Evolutionary conservation across 208 protist species (phyloP).

Genomic region (Wallacemonas sp.): DNA sequence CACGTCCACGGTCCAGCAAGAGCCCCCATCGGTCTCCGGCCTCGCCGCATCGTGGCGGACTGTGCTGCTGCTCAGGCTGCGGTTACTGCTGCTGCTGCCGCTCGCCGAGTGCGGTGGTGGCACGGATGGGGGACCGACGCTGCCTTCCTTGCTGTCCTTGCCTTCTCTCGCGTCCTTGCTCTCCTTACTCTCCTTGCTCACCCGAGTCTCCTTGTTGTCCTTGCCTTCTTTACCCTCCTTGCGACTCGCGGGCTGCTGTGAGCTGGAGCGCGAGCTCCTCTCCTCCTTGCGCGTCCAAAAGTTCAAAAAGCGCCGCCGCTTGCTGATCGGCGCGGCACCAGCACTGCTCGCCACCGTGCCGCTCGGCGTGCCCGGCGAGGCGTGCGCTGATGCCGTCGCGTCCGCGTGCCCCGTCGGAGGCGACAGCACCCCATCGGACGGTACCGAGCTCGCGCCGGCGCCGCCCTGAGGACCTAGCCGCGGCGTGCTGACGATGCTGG

Average conservation of each 20-base stretch:
- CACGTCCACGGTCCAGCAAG: slow-evolving; percentile 17
- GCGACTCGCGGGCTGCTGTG: neutral
- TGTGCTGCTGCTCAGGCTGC: neutral
- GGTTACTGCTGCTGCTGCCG: neutral
- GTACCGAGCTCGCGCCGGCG: neutral
- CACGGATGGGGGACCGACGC: neutral
- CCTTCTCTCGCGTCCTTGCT: neutral
- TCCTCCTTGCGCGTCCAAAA: slow-evolving; percentile 34
- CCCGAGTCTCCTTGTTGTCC: no score
- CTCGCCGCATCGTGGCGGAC: neutral
- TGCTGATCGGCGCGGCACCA: neutral
- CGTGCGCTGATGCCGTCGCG: neutral
- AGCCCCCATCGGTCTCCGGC: neutral
- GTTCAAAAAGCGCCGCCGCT: slow-evolving; percentile 23
- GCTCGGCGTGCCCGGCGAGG: neutral
- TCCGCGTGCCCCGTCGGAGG: neutral
- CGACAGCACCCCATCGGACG: neutral
- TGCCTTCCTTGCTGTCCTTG: neutral
- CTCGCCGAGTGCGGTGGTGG: no score
- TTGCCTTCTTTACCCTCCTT: neutral
- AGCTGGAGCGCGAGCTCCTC: slow-evolving; percentile 4
- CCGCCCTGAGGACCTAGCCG: no score
- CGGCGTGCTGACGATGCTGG: slow-evolving; percentile 14
- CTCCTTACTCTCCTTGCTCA: neutral
- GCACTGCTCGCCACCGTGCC: neutral